Percentiles rank a stretch among this genome's conserved stretches.
These are phyloP conservation scores for Penicillium odoratum DNA, from an alignment of 495 filamentous ascomycete genomes.

Conservation along the genomic window DNA sequence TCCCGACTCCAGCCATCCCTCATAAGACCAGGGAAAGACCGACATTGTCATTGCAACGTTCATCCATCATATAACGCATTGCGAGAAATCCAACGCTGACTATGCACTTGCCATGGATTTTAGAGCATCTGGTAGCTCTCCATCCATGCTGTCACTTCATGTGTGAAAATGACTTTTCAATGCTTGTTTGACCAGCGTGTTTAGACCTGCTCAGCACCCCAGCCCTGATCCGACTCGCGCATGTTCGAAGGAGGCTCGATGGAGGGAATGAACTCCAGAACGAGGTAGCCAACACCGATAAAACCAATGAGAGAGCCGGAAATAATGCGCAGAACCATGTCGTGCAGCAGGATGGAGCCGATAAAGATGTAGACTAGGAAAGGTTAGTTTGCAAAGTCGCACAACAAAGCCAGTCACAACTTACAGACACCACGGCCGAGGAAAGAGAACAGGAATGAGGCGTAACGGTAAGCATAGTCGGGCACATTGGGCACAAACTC, in stretches of 20 bases:
- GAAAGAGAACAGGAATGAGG: constrained; percentile 97
- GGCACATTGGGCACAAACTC: constrained; percentile 88
- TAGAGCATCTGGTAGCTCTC: not conserved
- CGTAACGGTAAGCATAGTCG: constrained; percentile 87
- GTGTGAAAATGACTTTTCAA: not conserved
- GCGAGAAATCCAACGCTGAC: constrained; percentile 6
- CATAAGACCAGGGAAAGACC: not conserved
- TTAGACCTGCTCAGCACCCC: constrained; percentile 91
- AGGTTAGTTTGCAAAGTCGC: not conserved
- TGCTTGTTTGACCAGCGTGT: not conserved
- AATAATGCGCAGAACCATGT: constrained; percentile 55
- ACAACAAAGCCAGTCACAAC: constrained; percentile 32
- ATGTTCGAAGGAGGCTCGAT: constrained; percentile 99
- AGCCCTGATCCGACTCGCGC: constrained; percentile 85
- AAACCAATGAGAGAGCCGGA: constrained; percentile 72
- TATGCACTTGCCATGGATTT: constrained; percentile 2
- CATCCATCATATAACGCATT: constrained; percentile 7
- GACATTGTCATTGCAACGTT: not conserved
- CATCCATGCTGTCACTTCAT: constrained; percentile 1
- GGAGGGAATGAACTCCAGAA: constrained; percentile 88
- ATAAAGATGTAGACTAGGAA: constrained; percentile 90
- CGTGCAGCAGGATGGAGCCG: constrained; percentile 77
- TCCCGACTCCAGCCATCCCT: not conserved
- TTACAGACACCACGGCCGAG: constrained; percentile 91
- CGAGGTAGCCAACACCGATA: constrained; percentile 75